phyloP scores from a whole-genome alignment of 768 basidiomycete species.

The Aureoboletus auriporus region DNA sequence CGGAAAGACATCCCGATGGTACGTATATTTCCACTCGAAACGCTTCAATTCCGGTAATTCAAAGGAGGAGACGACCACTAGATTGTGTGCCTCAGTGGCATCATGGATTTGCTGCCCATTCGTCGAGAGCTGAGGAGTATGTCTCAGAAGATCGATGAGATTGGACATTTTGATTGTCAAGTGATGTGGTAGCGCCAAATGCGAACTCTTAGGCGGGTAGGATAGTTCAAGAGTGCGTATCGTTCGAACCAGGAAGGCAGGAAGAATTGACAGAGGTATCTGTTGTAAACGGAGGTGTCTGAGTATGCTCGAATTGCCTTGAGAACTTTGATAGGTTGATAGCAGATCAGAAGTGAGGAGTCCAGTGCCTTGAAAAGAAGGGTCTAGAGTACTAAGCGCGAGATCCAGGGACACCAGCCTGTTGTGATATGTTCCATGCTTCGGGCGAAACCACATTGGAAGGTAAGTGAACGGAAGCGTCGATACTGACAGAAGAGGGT shows the following conservation, averaged over 20 bases:
- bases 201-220: conserved; percentile 31
- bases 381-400: conserved; percentile 21
- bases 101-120: conserved; percentile 8
- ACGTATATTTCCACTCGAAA: conserved; percentile 49
- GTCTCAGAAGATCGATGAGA: conserved; percentile 34
- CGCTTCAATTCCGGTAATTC: conserved; percentile 37
- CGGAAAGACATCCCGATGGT: conserved; percentile 37
- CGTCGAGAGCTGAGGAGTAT: conserved; percentile 28
- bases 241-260: conserved; percentile 34
- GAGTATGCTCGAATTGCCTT: conserved; percentile 12
- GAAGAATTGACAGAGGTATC: conserved; percentile 38
- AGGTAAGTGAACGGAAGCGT: conserved; percentile 33
- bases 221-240: conserved; percentile 41
- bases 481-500: conserved; percentile 18
- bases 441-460: conserved; percentile 27
- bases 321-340: conserved; percentile 5
- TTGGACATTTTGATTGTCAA: conserved; percentile 38
- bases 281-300: conserved; percentile 38
- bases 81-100: conserved; percentile 4
- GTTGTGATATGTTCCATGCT: conserved; percentile 28
- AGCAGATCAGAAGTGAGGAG: conserved; percentile 21
- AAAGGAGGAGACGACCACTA: conserved; percentile 19
- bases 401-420: conserved; percentile 30
- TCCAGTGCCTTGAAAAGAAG: conserved; percentile 25
- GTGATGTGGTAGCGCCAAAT: conserved; percentile 20